Percentiles rank a stretch among this genome's conserved stretches.
These are phyloP conservation scores for Endocarpon pusillum DNA, from an alignment of 495 filamentous ascomycete species.

Conservation along the genomic window DNA sequence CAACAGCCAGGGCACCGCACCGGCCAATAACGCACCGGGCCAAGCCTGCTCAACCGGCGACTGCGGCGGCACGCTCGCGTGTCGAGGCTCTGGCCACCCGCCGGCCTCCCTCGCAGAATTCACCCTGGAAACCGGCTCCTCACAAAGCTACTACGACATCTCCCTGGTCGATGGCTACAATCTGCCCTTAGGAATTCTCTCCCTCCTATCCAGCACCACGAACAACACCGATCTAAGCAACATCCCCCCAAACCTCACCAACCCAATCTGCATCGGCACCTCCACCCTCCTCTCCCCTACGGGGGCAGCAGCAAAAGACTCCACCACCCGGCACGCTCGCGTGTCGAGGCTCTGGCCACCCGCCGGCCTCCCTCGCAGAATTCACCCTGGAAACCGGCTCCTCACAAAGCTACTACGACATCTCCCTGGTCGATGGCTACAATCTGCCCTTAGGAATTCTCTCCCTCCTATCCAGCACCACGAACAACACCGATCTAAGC, in stretches of 20 bases:
- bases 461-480: conserved; percentile 33
- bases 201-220: conserved; percentile 54
- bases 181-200: conserved; percentile 51
- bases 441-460: conserved; percentile 58
- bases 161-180: conserved; percentile 79
- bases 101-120: conserved; percentile 58
- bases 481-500: conserved; percentile 28
- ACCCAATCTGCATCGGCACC: conserved; percentile 53
- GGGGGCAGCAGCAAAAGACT: too few relatives aligned
- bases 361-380: conserved; percentile 56
- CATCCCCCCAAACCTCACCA: conserved; percentile 58
- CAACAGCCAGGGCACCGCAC: conserved; percentile 35
- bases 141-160: conserved; percentile 64
- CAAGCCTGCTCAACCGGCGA: conserved; percentile 57
- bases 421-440: conserved; percentile 73
- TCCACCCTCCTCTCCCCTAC: conserved; percentile 36
- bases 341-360: conserved; percentile 46
- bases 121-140: conserved; percentile 37
- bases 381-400: conserved; percentile 46
- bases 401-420: conserved; percentile 60
- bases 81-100: conserved; percentile 42
- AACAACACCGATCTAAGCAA: conserved; percentile 31
- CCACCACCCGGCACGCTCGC: conserved; percentile 42
- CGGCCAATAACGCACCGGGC: conserved; percentile 25
- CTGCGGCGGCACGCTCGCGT: conserved; percentile 49